Evolutionary conservation across 805 yeast genomes (phyloP), one percentile per base, ranked within the genome.

Genomic region (Limtongozyma cylindracea): DNA sequence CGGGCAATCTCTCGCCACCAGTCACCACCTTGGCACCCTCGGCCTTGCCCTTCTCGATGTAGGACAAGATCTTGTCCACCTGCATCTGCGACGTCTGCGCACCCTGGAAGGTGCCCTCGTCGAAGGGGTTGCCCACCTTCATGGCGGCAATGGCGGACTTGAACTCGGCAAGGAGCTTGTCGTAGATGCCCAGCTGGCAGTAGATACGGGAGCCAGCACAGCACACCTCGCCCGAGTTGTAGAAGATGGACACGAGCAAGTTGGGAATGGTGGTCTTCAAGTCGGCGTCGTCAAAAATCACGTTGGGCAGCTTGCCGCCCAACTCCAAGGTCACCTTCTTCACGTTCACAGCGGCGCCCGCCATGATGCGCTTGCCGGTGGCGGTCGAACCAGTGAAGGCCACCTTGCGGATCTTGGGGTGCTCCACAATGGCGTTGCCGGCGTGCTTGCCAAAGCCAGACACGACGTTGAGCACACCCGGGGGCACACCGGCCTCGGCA

Each of bases 281-380:
- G 25, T 61, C 52, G n/a, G 32, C 37, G 25, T 52, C 49, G 21
- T 48, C 55, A 23, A 78, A 56, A 8, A 82, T 48, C 32, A 80
- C 57, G 2, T 62, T 73, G 0, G 96, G 96, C 6, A 84, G 70
- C 42, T 84, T 84, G 4, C 96, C 96, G 24, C 96, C 95, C 20
- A 82, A 52, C 45, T 82, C 96, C 28, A 82, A 53, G 6, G 73
- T 45, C 8, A 59, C 58, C 1, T 95, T 95, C 1, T 91, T 77
- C 31, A 82, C 52, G 11, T 61, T 58, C 43, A 74, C 65, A n/a
- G 84, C 88, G 2, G 95, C 94, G 20, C 73, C 72, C 27, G 53
- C 47, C 13, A 84, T 70, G 16, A 84, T 63, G 23, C 76, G 61
- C 17, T 57, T 61, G 11, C 93, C 96, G 13, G 80, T 91, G 12